A percentile compares a stretch with the other conserved stretches of the same genome.
Conservation (phyloP, 257 asterid species). For the Solanum dulcamara region DNA sequence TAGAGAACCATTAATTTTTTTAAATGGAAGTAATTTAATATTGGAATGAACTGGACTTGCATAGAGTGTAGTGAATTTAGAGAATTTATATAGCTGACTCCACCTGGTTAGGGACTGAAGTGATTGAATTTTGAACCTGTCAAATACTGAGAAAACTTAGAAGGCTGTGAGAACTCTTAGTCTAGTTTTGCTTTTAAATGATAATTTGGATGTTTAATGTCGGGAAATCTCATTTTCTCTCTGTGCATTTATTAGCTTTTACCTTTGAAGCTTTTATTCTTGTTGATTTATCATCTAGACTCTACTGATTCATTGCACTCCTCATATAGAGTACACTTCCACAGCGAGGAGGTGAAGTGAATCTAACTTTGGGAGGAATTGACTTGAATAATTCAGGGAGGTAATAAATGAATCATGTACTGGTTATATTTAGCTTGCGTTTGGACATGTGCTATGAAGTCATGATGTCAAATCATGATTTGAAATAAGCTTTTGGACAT, state of each 20-base stretch:
- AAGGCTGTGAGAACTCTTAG: not conserved
- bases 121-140: not conserved
- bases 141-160: not conserved
- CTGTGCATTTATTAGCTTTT: not conserved
- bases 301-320: not conserved
- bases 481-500: not conserved
- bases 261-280: not conserved
- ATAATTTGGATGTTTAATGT: not conserved
- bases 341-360: slow-evolving; percentile 90
- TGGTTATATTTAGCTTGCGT: not conserved
- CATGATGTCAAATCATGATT: not conserved
- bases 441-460: not conserved
- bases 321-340: slow-evolving; percentile 69
- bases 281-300: not conserved
- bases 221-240: not conserved
- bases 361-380: slow-evolving; percentile 87
- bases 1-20: not conserved
- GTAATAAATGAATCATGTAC: slow-evolving; percentile 15
- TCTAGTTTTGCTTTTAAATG: not conserved
- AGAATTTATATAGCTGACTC: not conserved
- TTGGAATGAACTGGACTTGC: not conserved
- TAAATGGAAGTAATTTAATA: not conserved
- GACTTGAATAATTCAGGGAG: slow-evolving; percentile 96
- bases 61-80: not conserved
- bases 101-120: not conserved